Evolutionary conservation across 768 basidiomycete species (phyloP), one percentile per base, ranked within the genome.

Genomic region (Rhodotorula graminis): DNA sequence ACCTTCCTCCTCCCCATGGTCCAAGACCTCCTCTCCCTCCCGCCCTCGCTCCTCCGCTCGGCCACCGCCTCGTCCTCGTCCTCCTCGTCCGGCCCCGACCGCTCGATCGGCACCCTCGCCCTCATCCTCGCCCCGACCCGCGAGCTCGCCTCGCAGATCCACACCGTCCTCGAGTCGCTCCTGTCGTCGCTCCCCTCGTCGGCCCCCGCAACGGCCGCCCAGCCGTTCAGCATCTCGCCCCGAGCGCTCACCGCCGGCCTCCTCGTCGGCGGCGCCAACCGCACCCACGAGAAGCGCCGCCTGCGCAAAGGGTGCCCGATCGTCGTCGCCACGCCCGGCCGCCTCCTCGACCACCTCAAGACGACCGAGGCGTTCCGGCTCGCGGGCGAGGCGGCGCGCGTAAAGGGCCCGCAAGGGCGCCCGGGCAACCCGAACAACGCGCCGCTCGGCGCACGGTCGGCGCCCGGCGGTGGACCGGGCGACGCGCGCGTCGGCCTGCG

Each of bases 141-240:
- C 64, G 96, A 98, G 82, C 85, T 98, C 23, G 96, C 95, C 3
- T 92, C 92, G 79, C 96, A 99, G 79, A 97, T 97, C 65, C 92
- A 90, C 16, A 92, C 96, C 77, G 94, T 98, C n/a, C 84, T 97
- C 21, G 92, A 93, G 75, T 83, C 84, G 25, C 81, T 98, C 12
- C 84, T 98, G 9, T 86, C 87, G 77, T 85, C 96, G 69, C 81
- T 98, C 8, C 84, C 96, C 9, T 61, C n/a, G 10, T 86, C 87
- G 77, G 85, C 96, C 69, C 80, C 97, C 6, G 84, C 96, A 10
- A 86, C 87, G 77, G 85, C 94, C 68, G 69, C 64, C 64, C 74
- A 29, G 74, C 29, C 56, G 8, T 78, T 47, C 79, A 78, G 72
- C 53, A 64, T 70, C 63, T 74, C 71, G 10, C 80, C 93, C 0